phyloP scores from a whole-genome alignment of 1,284 basidiomycete genomes.

The Tilletia walkeri region DNA sequence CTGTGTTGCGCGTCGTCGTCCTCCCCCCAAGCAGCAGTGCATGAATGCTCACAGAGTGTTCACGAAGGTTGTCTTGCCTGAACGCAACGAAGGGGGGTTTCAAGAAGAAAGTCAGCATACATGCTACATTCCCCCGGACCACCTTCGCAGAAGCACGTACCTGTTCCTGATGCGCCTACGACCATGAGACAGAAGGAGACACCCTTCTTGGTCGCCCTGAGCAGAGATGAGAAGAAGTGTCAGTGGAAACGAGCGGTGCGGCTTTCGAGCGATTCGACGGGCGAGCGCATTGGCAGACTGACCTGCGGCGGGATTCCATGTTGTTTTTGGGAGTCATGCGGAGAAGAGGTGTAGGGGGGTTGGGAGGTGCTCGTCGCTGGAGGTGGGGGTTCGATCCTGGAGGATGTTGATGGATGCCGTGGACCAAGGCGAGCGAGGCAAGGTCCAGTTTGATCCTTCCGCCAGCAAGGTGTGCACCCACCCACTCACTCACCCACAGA shows the following conservation, averaged over 20 bases:
- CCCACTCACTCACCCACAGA: no score
- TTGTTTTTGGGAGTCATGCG: background rate
- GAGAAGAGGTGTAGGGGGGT: background rate
- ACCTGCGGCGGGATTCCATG: constrained; percentile 8
- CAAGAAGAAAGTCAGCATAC: background rate
- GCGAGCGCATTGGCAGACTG: background rate
- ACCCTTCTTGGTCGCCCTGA: constrained; percentile 54
- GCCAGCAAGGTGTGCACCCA: no score
- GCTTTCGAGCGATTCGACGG: no score
- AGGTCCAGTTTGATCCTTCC: no score
- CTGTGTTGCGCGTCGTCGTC: no score
- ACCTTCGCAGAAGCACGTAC: constrained; percentile 22
- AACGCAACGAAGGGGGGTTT: background rate
- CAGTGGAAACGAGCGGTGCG: background rate
- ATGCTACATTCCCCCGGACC: background rate
- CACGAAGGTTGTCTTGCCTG: constrained; percentile 52
- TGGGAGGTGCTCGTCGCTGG: background rate
- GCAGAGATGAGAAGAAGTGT: constrained; percentile 36
- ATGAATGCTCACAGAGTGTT: constrained; percentile 45
- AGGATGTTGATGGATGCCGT: background rate
- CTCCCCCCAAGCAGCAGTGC: background rate
- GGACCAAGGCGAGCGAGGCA: no score
- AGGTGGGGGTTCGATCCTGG: background rate
- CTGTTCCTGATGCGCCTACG: constrained; percentile 53
- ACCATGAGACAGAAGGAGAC: constrained; percentile 56